These are phyloP conservation scores for Hymenoscyphus occultus DNA, from an alignment of 2,329 filamentous ascomycete genomes.

Conservation along the genomic window DNA sequence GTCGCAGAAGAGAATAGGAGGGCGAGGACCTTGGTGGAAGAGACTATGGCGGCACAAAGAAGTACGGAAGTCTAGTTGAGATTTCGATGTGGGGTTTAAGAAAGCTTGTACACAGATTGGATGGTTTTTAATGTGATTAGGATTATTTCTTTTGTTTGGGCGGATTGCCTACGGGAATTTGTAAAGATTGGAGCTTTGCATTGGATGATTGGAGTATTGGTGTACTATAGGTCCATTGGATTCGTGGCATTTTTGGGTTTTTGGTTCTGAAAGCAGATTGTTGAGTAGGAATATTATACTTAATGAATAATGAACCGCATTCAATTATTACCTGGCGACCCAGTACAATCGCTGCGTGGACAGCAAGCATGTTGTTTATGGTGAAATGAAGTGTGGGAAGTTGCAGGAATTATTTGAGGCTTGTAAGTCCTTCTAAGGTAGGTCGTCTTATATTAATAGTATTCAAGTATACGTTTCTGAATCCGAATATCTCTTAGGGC, in stretches of 20 bases:
- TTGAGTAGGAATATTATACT: neutral
- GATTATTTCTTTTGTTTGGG: neutral
- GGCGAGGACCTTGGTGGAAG: conserved; percentile 1
- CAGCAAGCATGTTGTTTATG: too few relatives aligned
- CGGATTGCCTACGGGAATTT: neutral
- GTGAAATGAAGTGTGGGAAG: too few relatives aligned
- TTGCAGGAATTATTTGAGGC: too few relatives aligned
- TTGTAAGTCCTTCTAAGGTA: too few relatives aligned
- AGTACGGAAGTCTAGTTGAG: neutral
- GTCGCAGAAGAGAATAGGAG: conserved; percentile 30
- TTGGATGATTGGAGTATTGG: neutral
- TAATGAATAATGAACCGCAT: neutral
- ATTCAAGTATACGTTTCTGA: too few relatives aligned
- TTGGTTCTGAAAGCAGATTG: neutral
- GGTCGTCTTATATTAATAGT: too few relatives aligned
- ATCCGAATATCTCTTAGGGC: too few relatives aligned
- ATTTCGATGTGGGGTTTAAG: neutral
- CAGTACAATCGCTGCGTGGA: neutral
- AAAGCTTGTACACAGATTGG: neutral
- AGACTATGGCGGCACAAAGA: neutral
- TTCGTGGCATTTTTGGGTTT: neutral
- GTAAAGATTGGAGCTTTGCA: conserved; percentile 16
- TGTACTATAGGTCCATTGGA: neutral
- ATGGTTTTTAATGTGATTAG: neutral
- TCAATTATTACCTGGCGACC: neutral